Evolutionary conservation across 1,284 basidiomycete species (phyloP), one percentile per base, ranked within the genome.

Genomic region (Sanghuangporus weigelae): DNA sequence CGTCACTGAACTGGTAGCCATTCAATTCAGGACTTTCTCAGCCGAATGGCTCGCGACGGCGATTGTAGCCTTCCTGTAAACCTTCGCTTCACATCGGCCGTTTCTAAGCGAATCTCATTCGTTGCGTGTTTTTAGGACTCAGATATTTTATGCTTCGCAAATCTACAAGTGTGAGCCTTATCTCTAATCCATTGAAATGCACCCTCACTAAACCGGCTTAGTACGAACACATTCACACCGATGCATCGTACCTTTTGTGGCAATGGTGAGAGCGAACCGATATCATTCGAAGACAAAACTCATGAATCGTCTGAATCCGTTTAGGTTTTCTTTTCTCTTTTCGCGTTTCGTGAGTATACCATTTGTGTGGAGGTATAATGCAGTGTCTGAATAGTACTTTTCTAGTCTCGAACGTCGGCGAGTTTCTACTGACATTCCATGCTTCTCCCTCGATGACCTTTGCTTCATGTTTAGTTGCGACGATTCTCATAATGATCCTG

Each of bases 71-170:
- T 62, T 62, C 40, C 23, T 62, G 60, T 62, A 49, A 48, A 53
- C n/a, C 38, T 36, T 16, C 39, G 8, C 10, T 31, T 19, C 16
- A 38, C 38, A 7, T 3, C 3, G 40, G 11, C 42, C 31, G 2
- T 44, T 46, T 31, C 2, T 14, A 31, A 36, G 53, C 10, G n/a
- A 54, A 54, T 2, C 16, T 35, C 7, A 54, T 31, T 60, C 14
- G 14, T 23, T 31, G 26, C 26, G 23, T 26, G 21, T 39, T 11
- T 12, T 23, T 21, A 63, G 62, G 57, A 48, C 62, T 6, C 56
- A 63, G 49, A 19, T 51, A 3, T 63, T 63, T 46, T 63, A 63
- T 19, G 57, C 48, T 23, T 35, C 26, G 12, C 62, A 59, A 50
- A 59, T 63, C 14, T 63, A 58, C 35, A 58, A 40, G 12, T 40